Evolutionary conservation across 1,139 yeast species (phyloP).

Genomic region (Sugiyamaella japonica): DNA sequence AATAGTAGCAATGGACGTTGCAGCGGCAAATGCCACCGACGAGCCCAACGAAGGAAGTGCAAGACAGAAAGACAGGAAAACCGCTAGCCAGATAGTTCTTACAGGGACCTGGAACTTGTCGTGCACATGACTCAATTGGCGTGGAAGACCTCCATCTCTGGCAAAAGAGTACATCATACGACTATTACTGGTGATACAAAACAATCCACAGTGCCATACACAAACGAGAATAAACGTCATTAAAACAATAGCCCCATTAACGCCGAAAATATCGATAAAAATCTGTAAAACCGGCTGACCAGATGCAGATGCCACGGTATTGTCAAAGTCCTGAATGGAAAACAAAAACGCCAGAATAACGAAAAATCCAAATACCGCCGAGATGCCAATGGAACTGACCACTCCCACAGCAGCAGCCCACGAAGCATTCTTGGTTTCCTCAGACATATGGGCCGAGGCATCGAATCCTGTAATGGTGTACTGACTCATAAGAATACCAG

Average conservation of each 20-base stretch:
- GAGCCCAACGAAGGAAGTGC: slow-evolving; percentile 69
- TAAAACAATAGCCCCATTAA: slow-evolving; percentile 56
- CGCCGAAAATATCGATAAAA: slow-evolving; percentile 78
- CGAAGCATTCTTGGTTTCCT: slow-evolving; percentile 77
- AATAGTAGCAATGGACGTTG: slow-evolving; percentile 83
- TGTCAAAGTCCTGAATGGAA: slow-evolving; percentile 70
- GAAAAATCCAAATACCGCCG: slow-evolving; percentile 66
- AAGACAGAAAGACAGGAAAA: slow-evolving; percentile 59
- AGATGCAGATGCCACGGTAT: slow-evolving; percentile 54
- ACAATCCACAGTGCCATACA: slow-evolving; percentile 31
- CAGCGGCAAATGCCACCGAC: slow-evolving; percentile 76
- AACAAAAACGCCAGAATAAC: slow-evolving; percentile 71
- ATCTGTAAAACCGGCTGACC: slow-evolving; percentile 63
- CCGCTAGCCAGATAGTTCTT: slow-evolving; percentile 70
- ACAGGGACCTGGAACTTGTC: slow-evolving; percentile 62
- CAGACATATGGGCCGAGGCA: slow-evolving; percentile 77
- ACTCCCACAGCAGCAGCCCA: slow-evolving; percentile 77
- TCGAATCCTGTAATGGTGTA: slow-evolving; percentile 83
- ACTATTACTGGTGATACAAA: slow-evolving; percentile 67
- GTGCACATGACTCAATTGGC: slow-evolving; percentile 65
- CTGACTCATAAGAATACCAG: slow-evolving; percentile 76
- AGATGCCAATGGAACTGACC: slow-evolving; percentile 60
- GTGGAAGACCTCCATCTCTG: slow-evolving; percentile 80
- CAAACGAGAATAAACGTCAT: slow-evolving; percentile 25
- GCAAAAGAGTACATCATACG: slow-evolving; percentile 82